A percentile compares a stretch with the other conserved stretches of the same genome.
Evolutionary conservation across 768 basidiomycete species (phyloP).

Genomic region (Tylopilus sp.): DNA sequence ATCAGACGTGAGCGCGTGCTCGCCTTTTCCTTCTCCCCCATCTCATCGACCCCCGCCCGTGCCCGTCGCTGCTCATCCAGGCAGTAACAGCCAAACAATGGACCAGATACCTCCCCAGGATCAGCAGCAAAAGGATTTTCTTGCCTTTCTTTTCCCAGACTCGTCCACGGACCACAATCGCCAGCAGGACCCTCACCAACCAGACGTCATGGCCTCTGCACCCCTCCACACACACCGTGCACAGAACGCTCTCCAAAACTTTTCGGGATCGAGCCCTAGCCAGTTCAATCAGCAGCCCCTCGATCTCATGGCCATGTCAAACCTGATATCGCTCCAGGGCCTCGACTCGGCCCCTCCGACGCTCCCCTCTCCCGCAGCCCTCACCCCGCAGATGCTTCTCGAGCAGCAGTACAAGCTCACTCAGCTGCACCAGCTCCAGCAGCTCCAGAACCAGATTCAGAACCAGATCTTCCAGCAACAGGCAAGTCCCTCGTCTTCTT

Average conservation of each 20-base stretch:
- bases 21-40: slow-evolving; percentile 5
- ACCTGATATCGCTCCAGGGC: slow-evolving; percentile 50
- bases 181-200: slow-evolving; percentile 20
- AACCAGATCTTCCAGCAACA: slow-evolving; percentile 89
- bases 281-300: slow-evolving; percentile 36
- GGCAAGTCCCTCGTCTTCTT: slow-evolving; percentile 41
- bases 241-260: neutral
- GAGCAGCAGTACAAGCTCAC: slow-evolving; percentile 79
- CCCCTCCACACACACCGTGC: slow-evolving; percentile 12
- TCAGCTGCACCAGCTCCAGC: slow-evolving; percentile 74
- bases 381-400: slow-evolving; percentile 50
- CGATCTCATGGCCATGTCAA: slow-evolving; percentile 44
- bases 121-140: slow-evolving; percentile 35
- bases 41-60: neutral
- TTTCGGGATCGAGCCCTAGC: slow-evolving; percentile 8
- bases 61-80: neutral
- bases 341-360: slow-evolving; percentile 28
- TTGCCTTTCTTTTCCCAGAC: slow-evolving; percentile 35
- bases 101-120: slow-evolving; percentile 25
- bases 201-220: slow-evolving; percentile 5
- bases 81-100: slow-evolving; percentile 1
- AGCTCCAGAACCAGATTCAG: slow-evolving; percentile 81
- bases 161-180: slow-evolving; percentile 24
- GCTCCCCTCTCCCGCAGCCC: slow-evolving; percentile 18
- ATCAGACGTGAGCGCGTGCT: neutral